phyloP scores from a whole-genome alignment of 805 yeast genomes.

The Suhomyces prunicola region DNA sequence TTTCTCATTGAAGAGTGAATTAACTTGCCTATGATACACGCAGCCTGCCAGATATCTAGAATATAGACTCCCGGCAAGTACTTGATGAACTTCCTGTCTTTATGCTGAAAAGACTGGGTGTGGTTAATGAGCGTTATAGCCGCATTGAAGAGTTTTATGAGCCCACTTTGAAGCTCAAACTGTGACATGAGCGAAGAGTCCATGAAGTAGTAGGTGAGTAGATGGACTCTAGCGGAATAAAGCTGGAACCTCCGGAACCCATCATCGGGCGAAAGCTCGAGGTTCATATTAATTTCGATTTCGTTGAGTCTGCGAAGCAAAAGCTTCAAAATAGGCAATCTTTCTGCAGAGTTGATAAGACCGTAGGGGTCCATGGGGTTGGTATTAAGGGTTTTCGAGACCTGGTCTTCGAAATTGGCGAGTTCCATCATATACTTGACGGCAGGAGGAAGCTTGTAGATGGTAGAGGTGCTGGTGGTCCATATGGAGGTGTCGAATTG shows the following conservation, averaged over 20 bases:
- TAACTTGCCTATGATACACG: constrained; percentile 76
- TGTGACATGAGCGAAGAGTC: constrained; percentile 51
- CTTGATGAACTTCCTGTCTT: constrained; percentile 60
- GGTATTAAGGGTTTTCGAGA: constrained; percentile 70
- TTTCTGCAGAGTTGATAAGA: constrained; percentile 62
- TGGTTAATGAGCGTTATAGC: constrained; percentile 70
- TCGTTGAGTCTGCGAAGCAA: constrained; percentile 72
- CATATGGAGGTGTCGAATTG: constrained; percentile 73
- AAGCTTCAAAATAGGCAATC: constrained; percentile 70
- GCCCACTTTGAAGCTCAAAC: constrained; percentile 68
- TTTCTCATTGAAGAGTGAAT: constrained; percentile 70
- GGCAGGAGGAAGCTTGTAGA: constrained; percentile 47
- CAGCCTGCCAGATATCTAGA: constrained; percentile 86
- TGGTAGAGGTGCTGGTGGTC: constrained; percentile 44
- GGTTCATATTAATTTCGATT: constrained; percentile 54
- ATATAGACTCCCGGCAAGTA: constrained; percentile 84
- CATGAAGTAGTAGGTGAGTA: constrained; percentile 76
- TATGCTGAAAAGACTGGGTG: constrained; percentile 56
- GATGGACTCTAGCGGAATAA: constrained; percentile 73
- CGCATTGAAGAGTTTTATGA: constrained; percentile 76
- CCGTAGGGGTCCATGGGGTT: constrained; percentile 67
- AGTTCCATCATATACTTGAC: constrained; percentile 77
- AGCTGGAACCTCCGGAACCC: constrained; percentile 68
- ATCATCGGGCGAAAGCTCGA: constrained; percentile 47
- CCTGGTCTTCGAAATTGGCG: constrained; percentile 82